Percentiles rank a stretch among this genome's conserved stretches.
Conservation (phyloP, 768 basidiomycete species). For the Vararia minispora region DNA sequence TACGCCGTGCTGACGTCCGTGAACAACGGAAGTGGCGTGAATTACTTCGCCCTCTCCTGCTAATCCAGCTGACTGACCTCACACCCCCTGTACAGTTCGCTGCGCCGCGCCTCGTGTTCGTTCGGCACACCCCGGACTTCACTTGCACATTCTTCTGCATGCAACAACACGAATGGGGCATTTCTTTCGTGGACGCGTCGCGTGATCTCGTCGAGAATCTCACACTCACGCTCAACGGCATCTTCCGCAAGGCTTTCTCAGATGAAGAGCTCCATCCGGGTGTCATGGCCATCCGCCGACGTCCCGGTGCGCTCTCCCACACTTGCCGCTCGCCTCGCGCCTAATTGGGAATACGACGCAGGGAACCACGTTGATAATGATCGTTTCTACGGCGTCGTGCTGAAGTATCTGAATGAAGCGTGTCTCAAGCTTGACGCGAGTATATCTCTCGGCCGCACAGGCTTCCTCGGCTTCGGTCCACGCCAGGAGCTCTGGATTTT, state of each 20-base stretch:
- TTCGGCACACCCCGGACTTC: constrained; percentile 35
- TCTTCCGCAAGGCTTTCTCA: constrained; percentile 33
- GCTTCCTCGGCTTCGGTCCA: constrained; percentile 26
- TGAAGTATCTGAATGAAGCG: constrained; percentile 44
- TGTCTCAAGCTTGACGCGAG: constrained; percentile 58
- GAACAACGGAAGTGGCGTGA: constrained; percentile 43
- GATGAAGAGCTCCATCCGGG: constrained; percentile 33
- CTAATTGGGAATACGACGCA: no score
- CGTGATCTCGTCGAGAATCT: no score
- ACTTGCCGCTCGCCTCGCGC: no score
- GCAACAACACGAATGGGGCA: constrained; percentile 47
- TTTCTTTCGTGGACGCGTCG: constrained; percentile 35
- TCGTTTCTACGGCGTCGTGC: constrained; percentile 48
- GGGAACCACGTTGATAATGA: constrained; percentile 30
- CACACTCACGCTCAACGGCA: constrained; percentile 25
- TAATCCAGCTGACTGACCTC: constrained; percentile 3
- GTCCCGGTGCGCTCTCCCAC: no score
- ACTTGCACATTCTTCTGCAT: constrained; percentile 53
- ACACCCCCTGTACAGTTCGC: constrained; percentile 18
- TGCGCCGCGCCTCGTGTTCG: constrained; percentile 62
- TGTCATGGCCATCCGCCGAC: no score
- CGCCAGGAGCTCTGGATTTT: constrained; percentile 59
- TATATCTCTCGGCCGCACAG: constrained; percentile 40
- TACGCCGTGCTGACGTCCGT: constrained; percentile 50
- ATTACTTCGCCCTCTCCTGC: constrained; percentile 16